Percentiles rank a stretch among this genome's conserved stretches.
Conservation (phyloP, 1,284 basidiomycete species). For the Kalmanozyma brasiliensis region DNA sequence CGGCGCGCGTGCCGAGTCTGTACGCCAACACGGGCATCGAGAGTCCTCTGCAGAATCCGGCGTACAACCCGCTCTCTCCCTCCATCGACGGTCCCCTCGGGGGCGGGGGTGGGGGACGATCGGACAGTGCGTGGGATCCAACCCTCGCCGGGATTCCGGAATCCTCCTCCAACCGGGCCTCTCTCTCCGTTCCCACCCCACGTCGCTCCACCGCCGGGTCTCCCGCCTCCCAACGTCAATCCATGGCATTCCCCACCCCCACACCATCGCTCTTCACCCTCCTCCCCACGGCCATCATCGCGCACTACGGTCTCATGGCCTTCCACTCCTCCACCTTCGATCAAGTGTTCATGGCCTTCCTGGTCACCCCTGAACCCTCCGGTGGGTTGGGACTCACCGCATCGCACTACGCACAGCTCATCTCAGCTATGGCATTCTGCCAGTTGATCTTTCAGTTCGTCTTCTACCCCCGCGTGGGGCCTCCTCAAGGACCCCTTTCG, state of each 20-base stretch:
- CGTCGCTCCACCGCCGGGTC: conserved; percentile 7
- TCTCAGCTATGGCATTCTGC: conserved; percentile 65
- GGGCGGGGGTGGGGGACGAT: not conserved
- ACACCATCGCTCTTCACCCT: conserved; percentile 46
- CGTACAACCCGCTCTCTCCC: conserved; percentile 19
- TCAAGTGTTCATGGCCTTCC: conserved; percentile 68
- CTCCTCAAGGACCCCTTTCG: conserved; percentile 57
- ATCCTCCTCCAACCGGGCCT: conserved; percentile 34
- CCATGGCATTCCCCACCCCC: conserved; percentile 2
- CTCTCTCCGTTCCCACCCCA: conserved; percentile 14
- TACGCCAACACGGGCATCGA: conserved; percentile 61
- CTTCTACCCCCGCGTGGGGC: conserved; percentile 76
- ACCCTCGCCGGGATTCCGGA: conserved; percentile 62
- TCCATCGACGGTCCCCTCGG: conserved; percentile 9
- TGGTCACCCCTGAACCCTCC: conserved; percentile 63
- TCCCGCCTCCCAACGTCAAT: conserved; percentile 19
- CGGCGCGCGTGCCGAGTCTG: conserved; percentile 48
- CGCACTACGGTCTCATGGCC: conserved; percentile 64
- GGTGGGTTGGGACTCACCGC: conserved; percentile 67
- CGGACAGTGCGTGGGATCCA: conserved; percentile 52
- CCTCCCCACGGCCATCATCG: conserved; percentile 63
- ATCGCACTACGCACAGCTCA: conserved; percentile 67
- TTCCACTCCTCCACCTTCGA: conserved; percentile 68
- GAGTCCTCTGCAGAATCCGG: conserved; percentile 31
- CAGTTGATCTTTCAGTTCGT: conserved; percentile 63